A percentile compares a stretch with the other conserved stretches of the same genome.
phyloP scores from a whole-genome alignment of 768 basidiomycete genomes.

The Mycena olivaceomarginata region DNA sequence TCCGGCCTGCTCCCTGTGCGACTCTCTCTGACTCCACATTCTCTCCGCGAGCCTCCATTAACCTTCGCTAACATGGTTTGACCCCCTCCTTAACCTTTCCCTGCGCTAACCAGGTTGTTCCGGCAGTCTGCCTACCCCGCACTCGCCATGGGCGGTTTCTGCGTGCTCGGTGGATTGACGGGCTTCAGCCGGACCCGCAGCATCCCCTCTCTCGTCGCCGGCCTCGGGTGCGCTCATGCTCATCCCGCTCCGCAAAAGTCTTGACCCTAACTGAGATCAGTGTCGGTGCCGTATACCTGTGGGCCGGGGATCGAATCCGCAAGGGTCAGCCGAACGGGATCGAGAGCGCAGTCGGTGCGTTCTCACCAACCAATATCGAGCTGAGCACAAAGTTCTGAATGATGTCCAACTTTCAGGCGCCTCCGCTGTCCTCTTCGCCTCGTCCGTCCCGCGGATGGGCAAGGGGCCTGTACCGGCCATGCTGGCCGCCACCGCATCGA shows the following conservation, averaged over 20 bases:
- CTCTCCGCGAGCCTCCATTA: background rate
- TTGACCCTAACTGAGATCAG: slow-evolving; percentile 55
- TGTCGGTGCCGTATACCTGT: slow-evolving; percentile 87
- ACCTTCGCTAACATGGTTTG: background rate
- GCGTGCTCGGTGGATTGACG: slow-evolving; percentile 84
- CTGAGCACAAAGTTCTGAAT: background rate
- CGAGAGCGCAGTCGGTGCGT: slow-evolving; percentile 85
- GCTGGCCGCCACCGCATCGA: slow-evolving; percentile 77
- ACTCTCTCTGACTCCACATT: background rate
- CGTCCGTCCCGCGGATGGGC: slow-evolving; percentile 81
- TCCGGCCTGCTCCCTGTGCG: background rate
- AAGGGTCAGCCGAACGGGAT: slow-evolving; percentile 85
- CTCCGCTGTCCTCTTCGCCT: slow-evolving; percentile 83
- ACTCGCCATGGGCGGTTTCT: slow-evolving; percentile 84
- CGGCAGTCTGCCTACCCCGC: slow-evolving; percentile 88
- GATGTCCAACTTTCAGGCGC: slow-evolving; percentile 69
- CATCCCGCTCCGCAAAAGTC: background rate
- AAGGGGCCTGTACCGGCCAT: slow-evolving; percentile 86
- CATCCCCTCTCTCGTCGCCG: slow-evolving; percentile 89
- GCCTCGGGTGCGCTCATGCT: slow-evolving; percentile 75
- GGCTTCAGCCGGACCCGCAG: slow-evolving; percentile 85
- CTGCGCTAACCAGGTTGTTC: background rate
- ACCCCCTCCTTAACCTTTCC: background rate
- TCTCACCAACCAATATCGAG: background rate
- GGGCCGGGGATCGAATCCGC: slow-evolving; percentile 85